phyloP scores from a whole-genome alignment of 768 basidiomycete genomes.

The Vishniacozyma victoriae region DNA sequence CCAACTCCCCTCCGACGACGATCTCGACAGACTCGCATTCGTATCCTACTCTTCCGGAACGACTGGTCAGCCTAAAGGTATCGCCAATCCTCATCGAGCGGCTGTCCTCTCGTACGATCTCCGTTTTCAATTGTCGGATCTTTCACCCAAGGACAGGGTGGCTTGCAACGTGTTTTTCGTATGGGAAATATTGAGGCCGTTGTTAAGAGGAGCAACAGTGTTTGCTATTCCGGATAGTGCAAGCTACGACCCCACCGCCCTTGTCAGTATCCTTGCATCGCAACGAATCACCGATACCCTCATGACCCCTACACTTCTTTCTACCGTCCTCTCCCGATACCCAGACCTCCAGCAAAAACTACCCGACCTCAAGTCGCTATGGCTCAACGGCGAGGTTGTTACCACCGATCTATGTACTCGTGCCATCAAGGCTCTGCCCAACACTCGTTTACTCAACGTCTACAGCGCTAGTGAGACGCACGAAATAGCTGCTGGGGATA shows the following conservation, averaged over 20 bases:
- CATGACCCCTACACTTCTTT: conserved; percentile 12
- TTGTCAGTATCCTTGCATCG: conserved; percentile 4
- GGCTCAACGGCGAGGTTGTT: conserved; percentile 15
- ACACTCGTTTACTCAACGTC: conserved; percentile 8
- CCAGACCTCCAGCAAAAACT: conserved; percentile 5
- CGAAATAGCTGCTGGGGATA: conserved; percentile 12
- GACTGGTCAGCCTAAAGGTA: conserved; percentile 12
- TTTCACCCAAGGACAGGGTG: conserved; percentile 3
- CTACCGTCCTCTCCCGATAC: conserved; percentile 11
- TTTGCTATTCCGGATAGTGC: conserved; percentile 12
- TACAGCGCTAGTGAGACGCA: conserved; percentile 15
- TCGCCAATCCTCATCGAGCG: conserved; percentile 13
- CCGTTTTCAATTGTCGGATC: conserved; percentile 8
- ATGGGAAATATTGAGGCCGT: conserved; percentile 10
- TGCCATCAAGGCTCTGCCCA: conserved; percentile 6
- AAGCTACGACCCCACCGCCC: conserved; percentile 7
- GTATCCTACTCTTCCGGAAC: conserved; percentile 11
- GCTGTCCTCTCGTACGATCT: conserved; percentile 9
- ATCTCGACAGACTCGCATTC: conserved; percentile 9
- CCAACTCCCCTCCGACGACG: conserved; percentile 3
- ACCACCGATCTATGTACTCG: conserved; percentile 6
- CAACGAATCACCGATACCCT: conserved; percentile 10
- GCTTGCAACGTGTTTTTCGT: conserved; percentile 14
- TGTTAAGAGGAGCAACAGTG: conserved; percentile 9
- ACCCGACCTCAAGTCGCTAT: conserved; percentile 5